Conservation (phyloP, 768 basidiomycete genomes). For the Tylopilus plumbeoviolaceoides region DNA sequence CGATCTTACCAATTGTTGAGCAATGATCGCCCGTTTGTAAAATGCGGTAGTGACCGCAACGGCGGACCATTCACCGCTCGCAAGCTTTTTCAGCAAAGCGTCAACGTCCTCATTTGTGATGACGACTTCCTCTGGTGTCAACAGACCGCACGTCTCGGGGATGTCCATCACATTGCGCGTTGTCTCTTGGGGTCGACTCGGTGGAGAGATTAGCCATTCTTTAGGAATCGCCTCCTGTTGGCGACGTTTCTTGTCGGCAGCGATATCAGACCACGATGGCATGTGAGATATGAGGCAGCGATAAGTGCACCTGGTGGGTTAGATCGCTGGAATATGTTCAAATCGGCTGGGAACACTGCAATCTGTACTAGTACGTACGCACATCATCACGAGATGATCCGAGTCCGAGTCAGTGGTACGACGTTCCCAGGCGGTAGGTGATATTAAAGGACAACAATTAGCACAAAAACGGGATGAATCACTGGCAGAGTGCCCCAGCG, state of each 20-base stretch:
- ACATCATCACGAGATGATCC: no score
- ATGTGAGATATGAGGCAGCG: constrained; percentile 2
- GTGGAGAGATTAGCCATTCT: constrained; percentile 55
- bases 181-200: constrained; percentile 48
- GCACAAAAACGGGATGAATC: no score
- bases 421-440: no score
- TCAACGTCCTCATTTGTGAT: constrained; percentile 52
- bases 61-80: no score
- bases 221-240: constrained; percentile 58
- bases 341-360: not conserved
- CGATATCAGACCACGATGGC: constrained; percentile 46
- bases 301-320: no score
- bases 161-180: constrained; percentile 50
- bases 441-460: no score
- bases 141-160: constrained; percentile 52
- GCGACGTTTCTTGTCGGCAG: no score
- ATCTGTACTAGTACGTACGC: not conserved
- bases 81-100: constrained; percentile 52
- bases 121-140: constrained; percentile 51
- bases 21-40: constrained; percentile 73
- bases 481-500: no score
- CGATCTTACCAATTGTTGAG: constrained; percentile 59
- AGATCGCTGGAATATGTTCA: not conserved
- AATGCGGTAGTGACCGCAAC: constrained; percentile 69
- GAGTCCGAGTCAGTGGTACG: no score